phyloP scores from a whole-genome alignment of 768 basidiomycete genomes.

The Termitomyces sp. region DNA sequence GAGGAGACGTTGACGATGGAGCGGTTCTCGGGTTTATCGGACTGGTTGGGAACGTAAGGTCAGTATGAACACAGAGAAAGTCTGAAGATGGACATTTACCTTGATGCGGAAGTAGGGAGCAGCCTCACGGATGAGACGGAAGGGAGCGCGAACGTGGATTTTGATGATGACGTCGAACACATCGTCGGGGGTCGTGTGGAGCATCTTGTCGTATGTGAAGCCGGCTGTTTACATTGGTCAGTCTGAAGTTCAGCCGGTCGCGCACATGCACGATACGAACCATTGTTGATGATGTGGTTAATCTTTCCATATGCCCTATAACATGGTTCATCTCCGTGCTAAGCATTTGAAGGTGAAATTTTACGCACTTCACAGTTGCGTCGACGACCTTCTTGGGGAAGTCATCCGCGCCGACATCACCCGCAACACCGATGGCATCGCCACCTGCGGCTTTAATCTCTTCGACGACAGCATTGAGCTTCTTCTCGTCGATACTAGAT shows the following conservation, averaged over 20 bases:
- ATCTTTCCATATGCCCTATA: conserved; percentile 75
- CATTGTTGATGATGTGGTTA: conserved; percentile 85
- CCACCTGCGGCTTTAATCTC: conserved; percentile 75
- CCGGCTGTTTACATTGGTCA: conserved; percentile 39
- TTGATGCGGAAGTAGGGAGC: conserved; percentile 84
- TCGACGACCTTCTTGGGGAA: conserved; percentile 77
- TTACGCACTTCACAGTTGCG: conserved; percentile 68
- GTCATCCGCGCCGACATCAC: conserved; percentile 79
- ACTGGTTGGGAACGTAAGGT: conserved; percentile 25
- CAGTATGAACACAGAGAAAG: background rate
- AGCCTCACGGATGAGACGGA: conserved; percentile 78
- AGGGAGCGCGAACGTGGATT: conserved; percentile 83
- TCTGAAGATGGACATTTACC: conserved; percentile 19
- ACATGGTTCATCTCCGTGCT: background rate
- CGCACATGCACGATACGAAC: conserved; percentile 23
- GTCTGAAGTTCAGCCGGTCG: background rate
- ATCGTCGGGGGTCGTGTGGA: conserved; percentile 82
- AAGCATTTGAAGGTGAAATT: background rate
- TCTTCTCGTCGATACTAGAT: conserved; percentile 65
- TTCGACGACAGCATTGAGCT: conserved; percentile 57
- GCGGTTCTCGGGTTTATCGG: conserved; percentile 56
- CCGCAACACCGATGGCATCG: conserved; percentile 67
- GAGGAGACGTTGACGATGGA: conserved; percentile 82
- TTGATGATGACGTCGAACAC: conserved; percentile 78
- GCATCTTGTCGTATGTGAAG: conserved; percentile 84